Evolutionary conservation across 2,329 filamentous ascomycete species (phyloP).

Genomic region (Hypocreales sp.): DNA sequence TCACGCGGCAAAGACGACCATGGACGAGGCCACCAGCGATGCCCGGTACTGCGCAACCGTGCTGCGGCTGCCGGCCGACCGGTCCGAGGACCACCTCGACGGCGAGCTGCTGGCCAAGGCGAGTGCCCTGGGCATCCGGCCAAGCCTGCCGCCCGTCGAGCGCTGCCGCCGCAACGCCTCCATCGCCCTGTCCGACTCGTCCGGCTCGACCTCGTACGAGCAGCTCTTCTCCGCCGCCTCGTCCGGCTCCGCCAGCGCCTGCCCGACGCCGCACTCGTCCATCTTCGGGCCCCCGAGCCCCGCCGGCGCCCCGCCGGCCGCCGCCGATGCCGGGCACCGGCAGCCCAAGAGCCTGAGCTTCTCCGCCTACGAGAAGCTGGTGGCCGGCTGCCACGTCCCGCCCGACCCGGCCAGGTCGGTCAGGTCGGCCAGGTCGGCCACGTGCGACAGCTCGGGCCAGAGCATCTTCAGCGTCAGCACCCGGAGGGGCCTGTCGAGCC

Average conservation of each 20-base stretch:
- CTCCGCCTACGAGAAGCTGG: slow-evolving; percentile 34
- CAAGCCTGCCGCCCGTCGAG: slow-evolving; percentile 8
- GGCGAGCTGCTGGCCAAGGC: slow-evolving; percentile 18
- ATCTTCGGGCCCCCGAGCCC: slow-evolving; percentile 14
- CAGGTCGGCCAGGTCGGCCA: slow-evolving; percentile 10
- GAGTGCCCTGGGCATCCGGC: slow-evolving; percentile 18
- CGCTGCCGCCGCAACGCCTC: slow-evolving; percentile 20
- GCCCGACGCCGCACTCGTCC: slow-evolving; percentile 27
- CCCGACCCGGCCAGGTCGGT: slow-evolving; percentile 26
- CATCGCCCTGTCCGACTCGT: slow-evolving; percentile 26
- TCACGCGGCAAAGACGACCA: no score
- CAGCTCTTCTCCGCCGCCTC: slow-evolving; percentile 30
- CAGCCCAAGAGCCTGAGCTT: slow-evolving; percentile 26
- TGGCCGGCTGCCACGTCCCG: slow-evolving; percentile 27
- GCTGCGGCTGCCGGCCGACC: slow-evolving; percentile 15
- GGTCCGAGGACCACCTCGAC: slow-evolving; percentile 24
- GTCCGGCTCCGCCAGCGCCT: slow-evolving; percentile 22
- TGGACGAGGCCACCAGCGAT: slow-evolving; percentile 20
- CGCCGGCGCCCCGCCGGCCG: slow-evolving; percentile 2
- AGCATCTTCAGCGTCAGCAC: slow-evolving; percentile 29
- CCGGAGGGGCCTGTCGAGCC: slow-evolving; percentile 26
- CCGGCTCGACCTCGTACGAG: slow-evolving; percentile 22
- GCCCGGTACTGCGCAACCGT: slow-evolving; percentile 23
- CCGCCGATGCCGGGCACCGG: slow-evolving; percentile 13
- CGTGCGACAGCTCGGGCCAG: slow-evolving; percentile 15